Evolutionary conservation across 495 filamentous ascomycete genomes (phyloP).

Genomic region (Pseudoneurospora amorphoporcata): DNA sequence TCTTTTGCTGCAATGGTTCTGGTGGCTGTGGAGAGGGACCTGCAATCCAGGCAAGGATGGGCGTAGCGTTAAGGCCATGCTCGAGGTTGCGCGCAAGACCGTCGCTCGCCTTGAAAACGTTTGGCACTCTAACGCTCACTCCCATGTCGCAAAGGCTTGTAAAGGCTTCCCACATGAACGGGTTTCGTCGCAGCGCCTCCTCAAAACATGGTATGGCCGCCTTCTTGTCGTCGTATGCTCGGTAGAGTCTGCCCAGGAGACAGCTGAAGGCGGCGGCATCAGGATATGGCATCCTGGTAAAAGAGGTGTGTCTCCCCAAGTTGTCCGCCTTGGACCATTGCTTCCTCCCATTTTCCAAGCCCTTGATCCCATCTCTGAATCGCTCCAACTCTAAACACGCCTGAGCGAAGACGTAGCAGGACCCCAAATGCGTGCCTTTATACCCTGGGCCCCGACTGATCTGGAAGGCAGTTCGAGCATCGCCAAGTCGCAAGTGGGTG

Average conservation of each 20-base stretch:
- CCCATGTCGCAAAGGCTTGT: conserved; percentile 60
- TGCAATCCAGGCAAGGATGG: conserved; percentile 20
- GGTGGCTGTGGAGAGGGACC: conserved; percentile 8
- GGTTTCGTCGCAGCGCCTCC: conserved; percentile 78
- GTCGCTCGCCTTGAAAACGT: conserved; percentile 70
- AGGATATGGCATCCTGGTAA: conserved; percentile 59
- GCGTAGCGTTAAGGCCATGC: conserved; percentile 16
- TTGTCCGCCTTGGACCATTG: conserved; percentile 62
- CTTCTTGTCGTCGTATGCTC: conserved; percentile 65
- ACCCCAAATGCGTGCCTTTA: conserved; percentile 67
- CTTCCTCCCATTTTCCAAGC: conserved; percentile 62
- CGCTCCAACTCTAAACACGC: conserved; percentile 70
- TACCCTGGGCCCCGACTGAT: conserved; percentile 51
- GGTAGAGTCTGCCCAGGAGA: conserved; percentile 78
- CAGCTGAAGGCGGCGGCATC: conserved; percentile 75
- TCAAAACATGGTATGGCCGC: conserved; percentile 78
- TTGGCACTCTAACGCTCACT: conserved; percentile 61
- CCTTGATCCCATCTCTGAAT: conserved; percentile 67
- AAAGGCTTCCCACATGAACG: conserved; percentile 98
- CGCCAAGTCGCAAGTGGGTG: conserved; percentile 72
- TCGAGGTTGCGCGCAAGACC: conserved; percentile 31
- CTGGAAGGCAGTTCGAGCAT: conserved; percentile 58
- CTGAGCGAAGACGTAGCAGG: conserved; percentile 85
- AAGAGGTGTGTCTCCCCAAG: conserved; percentile 64
- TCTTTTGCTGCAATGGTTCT: conserved; percentile 29